Evolutionary conservation across 305 asterid species (phyloP), one percentile per base, ranked within the genome.

Genomic region (Salvia sclarea): DNA sequence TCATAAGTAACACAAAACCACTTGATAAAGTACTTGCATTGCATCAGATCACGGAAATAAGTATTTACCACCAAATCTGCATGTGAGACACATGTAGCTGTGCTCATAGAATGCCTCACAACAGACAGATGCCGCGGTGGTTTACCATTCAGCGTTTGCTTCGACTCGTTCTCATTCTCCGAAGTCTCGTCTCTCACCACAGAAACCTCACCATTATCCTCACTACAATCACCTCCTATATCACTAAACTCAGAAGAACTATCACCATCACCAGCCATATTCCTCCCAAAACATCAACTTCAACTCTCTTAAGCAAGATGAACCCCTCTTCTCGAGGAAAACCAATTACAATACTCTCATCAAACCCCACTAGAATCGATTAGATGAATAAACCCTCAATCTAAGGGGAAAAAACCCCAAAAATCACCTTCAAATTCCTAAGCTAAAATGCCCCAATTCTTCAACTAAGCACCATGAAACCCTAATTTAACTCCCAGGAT

Each of bases 191-290:
- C 86, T 44, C 73, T 74, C 31, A 12, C 75, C 38, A 55, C 68
- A 59, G 87, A 67, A 64, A 70, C 71, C 45, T 73, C 59, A 62
- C 44, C 60, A 66, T 59, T 72, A 40, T 81, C 76, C 58, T 71
- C 68, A 60, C 68, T 73, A 70, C 66, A 73, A 45, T 63, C 63
- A 47, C 82, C 83, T 71, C 65, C 72, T 17, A 71, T 52, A 49
- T 59, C 68, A 66, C 69, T 50, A 6, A 76, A 69, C 44, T 74
- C 80, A 49, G 75, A 78, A 24, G 87, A 72, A 71, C 63, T 70
- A 69, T 84, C 85, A 63, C 82, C 61, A 41, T 77, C 84, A 20
- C 82, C 87, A 35, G 95, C 88, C 95, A 87, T 87, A 63, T 66
- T 72, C 64, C 77, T 69, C 61, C 48, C 5, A 64, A 73, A 74